Evolutionary conservation across 202 grass and related monocot genomes (phyloP), one percentile per base, ranked within the genome.

Genomic region (Hordeum pubiflorum): DNA sequence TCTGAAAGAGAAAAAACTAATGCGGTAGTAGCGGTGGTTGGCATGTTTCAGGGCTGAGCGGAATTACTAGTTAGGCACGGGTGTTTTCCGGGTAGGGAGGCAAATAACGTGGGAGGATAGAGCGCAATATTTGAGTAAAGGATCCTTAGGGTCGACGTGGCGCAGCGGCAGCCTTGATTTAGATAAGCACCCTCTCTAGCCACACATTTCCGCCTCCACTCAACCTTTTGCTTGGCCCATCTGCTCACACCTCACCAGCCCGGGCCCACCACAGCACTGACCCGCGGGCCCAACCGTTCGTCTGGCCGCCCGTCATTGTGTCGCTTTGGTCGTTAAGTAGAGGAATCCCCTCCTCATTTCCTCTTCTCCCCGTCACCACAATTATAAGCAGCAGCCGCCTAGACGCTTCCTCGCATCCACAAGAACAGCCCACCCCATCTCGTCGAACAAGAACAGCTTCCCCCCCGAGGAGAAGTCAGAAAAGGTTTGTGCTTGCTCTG

Each of bases 131-230:
- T 50, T 50, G 69, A 50, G 69, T 0, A 59, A 68, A 76, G 27
- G 79, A 58, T 69, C 17, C 5, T 36, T 36, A 5, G 4, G 15
- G 38, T 5, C 41, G 4, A 88, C 82, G 87, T 81, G 87, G 82
- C 72, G 32, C 5, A 24, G 1, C 71, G 0, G 13, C 56, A 76
- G 56, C 82, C 82, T 59, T 36, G 87, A 77, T 81, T 81, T 85
- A 57, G 81, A 71, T 88, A 37, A 34, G 1, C 2, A 36, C 10
- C 15, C 34, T 56, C 4, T 4, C 44, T 63, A 85, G 87, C 87
- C 87, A 89, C 87, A 88, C 33, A 13, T 56, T 18, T 36, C 6
- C 1, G 4, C 8, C 38, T 54, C 10, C 43, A 36, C 40, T 21
- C 18, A 48, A 21, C 75, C 58, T 65, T 65, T 68, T 38, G 40